A percentile compares a stretch with the other conserved stretches of the same genome.
phyloP scores from a whole-genome alignment of 164 flowering plant species.

The Tinospora cordifolia region DNA sequence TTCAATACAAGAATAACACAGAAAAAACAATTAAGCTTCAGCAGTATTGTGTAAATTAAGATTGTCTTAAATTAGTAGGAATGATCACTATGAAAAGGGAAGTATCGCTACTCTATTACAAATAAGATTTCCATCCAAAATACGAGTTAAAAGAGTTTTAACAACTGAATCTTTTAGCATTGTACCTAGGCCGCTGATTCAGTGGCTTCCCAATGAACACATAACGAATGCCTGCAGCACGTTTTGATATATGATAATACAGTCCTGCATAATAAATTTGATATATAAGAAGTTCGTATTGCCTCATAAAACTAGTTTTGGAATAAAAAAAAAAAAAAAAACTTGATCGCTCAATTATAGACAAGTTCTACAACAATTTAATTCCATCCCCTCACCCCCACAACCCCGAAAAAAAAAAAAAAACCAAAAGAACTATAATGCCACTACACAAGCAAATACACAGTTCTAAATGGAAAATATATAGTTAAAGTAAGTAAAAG shows the following conservation, averaged over 20 bases:
- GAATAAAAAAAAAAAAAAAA: neutral
- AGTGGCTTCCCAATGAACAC: slow-evolving; percentile 85
- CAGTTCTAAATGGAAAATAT: too few species aligned
- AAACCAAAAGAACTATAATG: too few species aligned
- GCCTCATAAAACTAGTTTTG: neutral
- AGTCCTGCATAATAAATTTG: slow-evolving; percentile 42
- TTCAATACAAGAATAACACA: too few species aligned
- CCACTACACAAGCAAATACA: too few species aligned
- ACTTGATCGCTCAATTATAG: neutral
- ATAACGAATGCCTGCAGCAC: slow-evolving; percentile 85
- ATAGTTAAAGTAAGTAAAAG: too few species aligned
- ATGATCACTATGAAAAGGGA: neutral
- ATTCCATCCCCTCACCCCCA: too few species aligned
- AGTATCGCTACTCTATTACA: neutral
- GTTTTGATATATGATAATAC: slow-evolving; percentile 89
- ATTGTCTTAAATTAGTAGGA: neutral
- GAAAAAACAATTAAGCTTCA: neutral
- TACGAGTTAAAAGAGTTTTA: neutral
- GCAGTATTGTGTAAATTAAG: neutral
- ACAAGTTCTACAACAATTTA: neutral
- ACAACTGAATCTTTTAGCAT: neutral
- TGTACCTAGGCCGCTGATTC: slow-evolving; percentile 85
- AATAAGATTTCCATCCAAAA: neutral
- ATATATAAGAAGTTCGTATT: neutral
- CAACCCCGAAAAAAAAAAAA: too few species aligned